These are phyloP conservation scores for Puccinellia tenuiflora DNA, from an alignment of 176 grass and related monocot genomes.

Conservation along the genomic window DNA sequence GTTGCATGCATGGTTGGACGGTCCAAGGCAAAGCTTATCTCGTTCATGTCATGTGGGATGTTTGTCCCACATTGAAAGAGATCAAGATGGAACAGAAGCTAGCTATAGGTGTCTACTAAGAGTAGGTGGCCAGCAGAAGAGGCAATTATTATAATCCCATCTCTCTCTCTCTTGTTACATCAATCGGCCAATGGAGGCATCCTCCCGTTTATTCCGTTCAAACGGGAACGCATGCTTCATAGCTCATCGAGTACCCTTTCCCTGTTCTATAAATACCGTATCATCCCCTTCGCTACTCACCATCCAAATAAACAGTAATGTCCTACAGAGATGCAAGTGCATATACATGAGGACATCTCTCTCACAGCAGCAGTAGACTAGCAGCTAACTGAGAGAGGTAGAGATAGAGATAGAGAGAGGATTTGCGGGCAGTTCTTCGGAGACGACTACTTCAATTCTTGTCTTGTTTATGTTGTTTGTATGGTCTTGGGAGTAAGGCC, in stretches of 20 bases:
- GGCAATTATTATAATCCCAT: conserved; percentile 19
- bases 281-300: conserved; percentile 26
- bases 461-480: not conserved
- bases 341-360: not conserved
- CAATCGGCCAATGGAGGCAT: conserved; percentile 42
- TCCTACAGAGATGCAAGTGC: conserved; percentile 12
- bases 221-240: conserved; percentile 9
- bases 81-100: conserved; percentile 41
- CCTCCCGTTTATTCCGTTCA: conserved; percentile 75
- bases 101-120: conserved; percentile 29
- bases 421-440: not conserved
- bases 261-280: conserved; percentile 65
- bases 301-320: conserved; percentile 64
- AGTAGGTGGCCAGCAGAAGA: conserved; percentile 36
- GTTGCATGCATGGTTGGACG: conserved; percentile 4
- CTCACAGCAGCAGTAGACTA: not conserved
- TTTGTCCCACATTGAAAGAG: conserved; percentile 35
- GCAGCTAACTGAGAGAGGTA: not conserved
- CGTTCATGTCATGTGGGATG: conserved; percentile 17
- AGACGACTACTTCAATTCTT: not conserved
- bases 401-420: not conserved
- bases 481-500: not conserved
- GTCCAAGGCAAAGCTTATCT: conserved; percentile 36
- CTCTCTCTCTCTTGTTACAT: conserved; percentile 32
- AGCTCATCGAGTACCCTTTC: conserved; percentile 15